These are phyloP conservation scores for Phytophthora megakarya DNA, from an alignment of 352 stramenopile genomes.

Conservation along the genomic window DNA sequence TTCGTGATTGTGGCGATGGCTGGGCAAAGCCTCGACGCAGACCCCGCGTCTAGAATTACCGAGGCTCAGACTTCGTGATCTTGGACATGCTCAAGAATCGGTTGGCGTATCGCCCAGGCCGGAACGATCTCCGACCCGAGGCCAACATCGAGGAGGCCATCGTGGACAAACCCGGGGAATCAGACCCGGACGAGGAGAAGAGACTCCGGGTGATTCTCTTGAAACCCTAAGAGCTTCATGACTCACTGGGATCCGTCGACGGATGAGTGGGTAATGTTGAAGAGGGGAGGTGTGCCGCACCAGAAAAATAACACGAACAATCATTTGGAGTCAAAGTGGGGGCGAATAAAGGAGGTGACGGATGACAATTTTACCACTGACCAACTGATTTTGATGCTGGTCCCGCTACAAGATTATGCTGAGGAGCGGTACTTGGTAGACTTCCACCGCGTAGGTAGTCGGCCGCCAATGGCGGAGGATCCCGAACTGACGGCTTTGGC, in stretches of 20 bases:
- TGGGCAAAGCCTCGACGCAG: neutral
- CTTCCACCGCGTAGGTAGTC: constrained; percentile 5
- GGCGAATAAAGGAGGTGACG: constrained; percentile 5
- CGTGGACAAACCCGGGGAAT: neutral
- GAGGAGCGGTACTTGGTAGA: constrained; percentile 10
- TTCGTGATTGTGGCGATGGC: neutral
- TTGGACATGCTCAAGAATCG: constrained; percentile 12
- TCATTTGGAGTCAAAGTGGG: constrained; percentile 7
- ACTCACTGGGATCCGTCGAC: neutral
- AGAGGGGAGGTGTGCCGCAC: constrained; percentile 4
- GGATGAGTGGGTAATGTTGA: constrained; percentile 9
- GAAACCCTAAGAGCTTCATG: constrained; percentile 8
- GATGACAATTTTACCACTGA: constrained; percentile 1
- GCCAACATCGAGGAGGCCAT: neutral
- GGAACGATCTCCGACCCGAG: constrained; percentile 17
- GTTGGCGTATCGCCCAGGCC: neutral
- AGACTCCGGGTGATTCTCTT: no score
- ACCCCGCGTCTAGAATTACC: constrained; percentile 13
- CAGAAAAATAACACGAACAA: constrained; percentile 19
- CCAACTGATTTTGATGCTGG: constrained; percentile 5
- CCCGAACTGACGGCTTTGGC: neutral
- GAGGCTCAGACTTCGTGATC: constrained; percentile 7
- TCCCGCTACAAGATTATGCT: constrained; percentile 4
- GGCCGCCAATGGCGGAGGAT: neutral
- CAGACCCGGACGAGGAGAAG: neutral